Percentiles rank a stretch among this genome's conserved stretches.
Evolutionary conservation across 257 asterid genomes (phyloP).

Genomic region (Nicotiana noctiflora): DNA sequence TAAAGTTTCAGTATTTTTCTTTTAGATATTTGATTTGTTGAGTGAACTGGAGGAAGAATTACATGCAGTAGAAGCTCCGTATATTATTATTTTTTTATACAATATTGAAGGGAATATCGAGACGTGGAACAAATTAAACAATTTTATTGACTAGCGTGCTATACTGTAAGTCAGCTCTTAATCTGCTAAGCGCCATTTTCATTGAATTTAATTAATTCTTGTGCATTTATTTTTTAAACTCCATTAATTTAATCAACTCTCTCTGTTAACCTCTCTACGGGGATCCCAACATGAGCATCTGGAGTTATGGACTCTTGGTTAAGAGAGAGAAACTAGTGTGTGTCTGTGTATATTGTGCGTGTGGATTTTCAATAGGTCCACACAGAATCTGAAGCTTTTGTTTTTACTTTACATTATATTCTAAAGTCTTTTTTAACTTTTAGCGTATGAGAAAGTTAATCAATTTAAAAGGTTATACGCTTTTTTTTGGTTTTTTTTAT

Average conservation of each 20-base stretch:
- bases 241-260: background rate
- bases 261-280: background rate
- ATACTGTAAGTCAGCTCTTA: conserved; percentile 50
- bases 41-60: conserved; percentile 10
- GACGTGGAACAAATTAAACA: conserved; percentile 3
- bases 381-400: conserved; percentile 14
- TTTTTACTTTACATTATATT: conserved; percentile 5
- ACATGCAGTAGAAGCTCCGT: background rate
- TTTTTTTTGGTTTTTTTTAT: background rate
- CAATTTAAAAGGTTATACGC: background rate
- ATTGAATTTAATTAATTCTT: background rate
- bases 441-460: background rate
- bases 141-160: conserved; percentile 15
- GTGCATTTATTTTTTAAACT: background rate
- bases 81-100: too few relatives aligned
- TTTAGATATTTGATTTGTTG: conserved; percentile 7
- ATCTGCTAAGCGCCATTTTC: conserved; percentile 27
- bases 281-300: conserved; percentile 24
- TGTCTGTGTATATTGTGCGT: background rate
- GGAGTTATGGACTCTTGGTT: background rate
- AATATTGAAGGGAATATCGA: conserved; percentile 9
- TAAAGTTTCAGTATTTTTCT: background rate
- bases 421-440: conserved; percentile 9
- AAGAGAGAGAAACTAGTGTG: background rate
- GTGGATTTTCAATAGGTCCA: conserved; percentile 3